Percentiles rank a stretch among this genome's conserved stretches.
These are phyloP conservation scores for Hypoxylon crocopeplum DNA, from an alignment of 495 filamentous ascomycete species.

Conservation along the genomic window DNA sequence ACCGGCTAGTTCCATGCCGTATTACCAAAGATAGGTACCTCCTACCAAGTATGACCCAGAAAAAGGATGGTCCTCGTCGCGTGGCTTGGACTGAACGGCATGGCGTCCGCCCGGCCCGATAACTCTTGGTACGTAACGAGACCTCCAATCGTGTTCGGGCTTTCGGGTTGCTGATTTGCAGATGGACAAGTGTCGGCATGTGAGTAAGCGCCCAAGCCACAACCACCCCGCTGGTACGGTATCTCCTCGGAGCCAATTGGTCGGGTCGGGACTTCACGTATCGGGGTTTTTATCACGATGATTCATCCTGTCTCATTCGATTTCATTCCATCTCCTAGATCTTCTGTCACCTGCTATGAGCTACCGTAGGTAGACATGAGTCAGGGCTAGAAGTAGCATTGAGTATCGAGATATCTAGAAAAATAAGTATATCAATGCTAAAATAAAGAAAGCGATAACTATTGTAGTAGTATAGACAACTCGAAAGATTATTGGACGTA, in stretches of 20 bases:
- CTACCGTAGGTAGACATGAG: too few relatives aligned
- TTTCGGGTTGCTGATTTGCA: neutral
- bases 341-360: too few relatives aligned
- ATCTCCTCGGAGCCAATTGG: neutral
- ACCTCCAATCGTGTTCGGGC: neutral
- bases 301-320: neutral
- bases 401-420: too few relatives aligned
- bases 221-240: constrained; percentile 2
- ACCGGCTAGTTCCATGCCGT: neutral
- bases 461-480: too few relatives aligned
- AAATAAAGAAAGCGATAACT: too few relatives aligned
- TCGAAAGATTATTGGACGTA: too few relatives aligned
- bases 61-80: neutral
- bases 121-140: too few relatives aligned
- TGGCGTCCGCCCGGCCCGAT: constrained; percentile 12
- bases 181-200: neutral
- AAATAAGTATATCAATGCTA: too few relatives aligned
- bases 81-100: constrained; percentile 17
- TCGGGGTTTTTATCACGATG: neutral
- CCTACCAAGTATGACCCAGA: too few relatives aligned
- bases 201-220: neutral
- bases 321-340: too few relatives aligned
- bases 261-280: neutral
- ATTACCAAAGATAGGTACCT: constrained; percentile 4
- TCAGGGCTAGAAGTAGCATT: too few relatives aligned